Base-by-base conservation (phyloP, 495 filamentous ascomycete species). In the Podospora conica region DNA sequence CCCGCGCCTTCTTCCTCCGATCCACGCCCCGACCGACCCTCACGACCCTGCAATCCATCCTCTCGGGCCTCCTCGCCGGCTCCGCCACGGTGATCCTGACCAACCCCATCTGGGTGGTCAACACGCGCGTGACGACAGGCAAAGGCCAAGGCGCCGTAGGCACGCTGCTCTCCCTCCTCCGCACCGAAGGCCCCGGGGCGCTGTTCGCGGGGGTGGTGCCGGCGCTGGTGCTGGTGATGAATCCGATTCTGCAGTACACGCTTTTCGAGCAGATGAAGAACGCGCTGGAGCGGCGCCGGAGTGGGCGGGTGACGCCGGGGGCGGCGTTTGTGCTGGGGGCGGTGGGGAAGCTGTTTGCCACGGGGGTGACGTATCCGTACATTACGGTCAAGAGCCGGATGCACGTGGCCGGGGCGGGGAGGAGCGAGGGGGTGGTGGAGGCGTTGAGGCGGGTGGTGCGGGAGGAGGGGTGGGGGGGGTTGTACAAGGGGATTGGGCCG, bases 61-160 rank as follows among this genome's bases (percentile, higher is more conserved):
- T 94, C 69, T 92, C 96, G 3, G 95, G 95, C 53, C 95, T 96
- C n/a, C 83, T 98, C 69, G 95, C 95, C 21, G 95, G 95, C 0
- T 91, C 87, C 72, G 94, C 94, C 6, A 98, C 96, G 5, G 95
- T 98, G 62, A 82, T 98, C 65, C 83, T 96, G 66, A 98, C 95
- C 11, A 98, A 98, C 78, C 95, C 95, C 9, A 98, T 98, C 73
- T 98, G 95, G 95, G 95, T 98, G 12, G 83, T 98, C 68, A 98
- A 98, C 81, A 98, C 95, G 21, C 88, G 95, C 69, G 96, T 98
- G 92, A 98, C 95, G 9, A 93, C 96, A 27, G 87, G 92, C 68
- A 88, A 89, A 74, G 84, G 84, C 12, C 60, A 60, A 27, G 63
- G 11, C 78, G 74, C 95, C 0, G 73, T 97, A 21, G 84, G 86